These are phyloP conservation scores for Alternaria tenuissima DNA, from an alignment of 2,329 filamentous ascomycete genomes.

Conservation along the genomic window DNA sequence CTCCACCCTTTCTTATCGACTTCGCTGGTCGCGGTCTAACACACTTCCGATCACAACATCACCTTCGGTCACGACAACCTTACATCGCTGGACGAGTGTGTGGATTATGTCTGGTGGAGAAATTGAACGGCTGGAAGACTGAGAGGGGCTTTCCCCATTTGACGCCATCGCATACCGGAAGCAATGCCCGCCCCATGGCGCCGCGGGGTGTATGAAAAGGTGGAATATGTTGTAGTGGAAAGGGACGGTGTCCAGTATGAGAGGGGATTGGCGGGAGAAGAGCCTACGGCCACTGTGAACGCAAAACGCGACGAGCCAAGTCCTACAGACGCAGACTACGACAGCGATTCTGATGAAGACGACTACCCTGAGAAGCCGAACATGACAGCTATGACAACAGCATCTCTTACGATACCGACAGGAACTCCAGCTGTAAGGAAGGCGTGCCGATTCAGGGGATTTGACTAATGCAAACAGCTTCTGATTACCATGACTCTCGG, in stretches of 20 bases:
- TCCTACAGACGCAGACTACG: slow-evolving; percentile 14
- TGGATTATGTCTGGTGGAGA: slow-evolving; percentile 47
- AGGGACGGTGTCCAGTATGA: slow-evolving; percentile 27
- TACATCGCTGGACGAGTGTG: slow-evolving; percentile 37
- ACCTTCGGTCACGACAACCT: slow-evolving; percentile 22
- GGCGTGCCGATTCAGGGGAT: not conserved
- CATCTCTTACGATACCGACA: slow-evolving; percentile 13
- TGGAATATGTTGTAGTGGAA: slow-evolving; percentile 43
- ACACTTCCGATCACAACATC: slow-evolving; percentile 42
- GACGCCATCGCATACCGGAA: slow-evolving; percentile 28
- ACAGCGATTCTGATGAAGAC: slow-evolving; percentile 27
- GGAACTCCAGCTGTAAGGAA: slow-evolving; percentile 33
- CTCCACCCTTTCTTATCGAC: slow-evolving; percentile 31
- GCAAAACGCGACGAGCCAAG: slow-evolving; percentile 23
- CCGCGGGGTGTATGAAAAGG: slow-evolving; percentile 28
- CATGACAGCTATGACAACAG: not conserved
- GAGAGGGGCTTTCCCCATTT: slow-evolving; percentile 40
- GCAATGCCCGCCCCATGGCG: slow-evolving; percentile 43
- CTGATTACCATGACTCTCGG: slow-evolving; percentile 33
- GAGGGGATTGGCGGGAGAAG: slow-evolving; percentile 18
- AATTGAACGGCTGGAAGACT: slow-evolving; percentile 45
- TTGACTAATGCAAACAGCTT: slow-evolving; percentile 33
- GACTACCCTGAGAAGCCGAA: slow-evolving; percentile 9
- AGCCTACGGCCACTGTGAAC: slow-evolving; percentile 31
- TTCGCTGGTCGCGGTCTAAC: slow-evolving; percentile 45